Evolutionary conservation across 202 grass and related monocot genomes (phyloP), one percentile per base, ranked within the genome.

Genomic region (Cymbopogon flexuosus): DNA sequence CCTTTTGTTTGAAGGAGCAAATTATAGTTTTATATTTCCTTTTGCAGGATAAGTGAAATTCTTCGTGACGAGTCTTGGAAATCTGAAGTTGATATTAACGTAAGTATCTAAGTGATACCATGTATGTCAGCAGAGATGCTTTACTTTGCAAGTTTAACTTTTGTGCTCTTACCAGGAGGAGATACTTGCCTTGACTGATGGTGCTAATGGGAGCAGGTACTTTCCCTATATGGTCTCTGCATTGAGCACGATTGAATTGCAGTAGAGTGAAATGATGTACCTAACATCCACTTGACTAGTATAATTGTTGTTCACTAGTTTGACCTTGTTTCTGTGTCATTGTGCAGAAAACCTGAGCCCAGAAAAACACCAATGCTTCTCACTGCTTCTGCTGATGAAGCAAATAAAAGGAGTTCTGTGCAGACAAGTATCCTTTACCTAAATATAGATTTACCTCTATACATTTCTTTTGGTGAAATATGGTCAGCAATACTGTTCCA

Each of bases 11-110:
- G 4, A 24, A 69, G 34, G 41, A 64, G 62, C 64, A 54, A 65
- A 74, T 64, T 65, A 3, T 83, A 45, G 41, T 54, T 37, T 39
- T 83, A 85, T 87, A 45, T 62, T 76, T 58, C 89, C 23, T 90
- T 37, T 87, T 75, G n/a, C 84, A 97, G 94, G 79, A 94, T 97
- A 62, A 81, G 82, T 85, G 90, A 91, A 83, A 88, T 95, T 82
- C 86, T 93, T 24, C 14, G n/a, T 35, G 90, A 82, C 11, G 84
- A 91, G 62, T 90, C 87, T 52, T 88, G 87, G 90, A 84, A 81
- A 78, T 91, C 88, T 75, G 90, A 91, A 84, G 58, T 91, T 75
- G 87, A 46, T 61, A 78, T 84, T 74, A 83, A 88, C 81, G 96
- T 99, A 91, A 91, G 92, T 89, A 81, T 84, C 73, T 70, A 31